These are phyloP conservation scores for Hymenoscyphus albidus DNA, from an alignment of 2,329 filamentous ascomycete species.

Conservation along the genomic window DNA sequence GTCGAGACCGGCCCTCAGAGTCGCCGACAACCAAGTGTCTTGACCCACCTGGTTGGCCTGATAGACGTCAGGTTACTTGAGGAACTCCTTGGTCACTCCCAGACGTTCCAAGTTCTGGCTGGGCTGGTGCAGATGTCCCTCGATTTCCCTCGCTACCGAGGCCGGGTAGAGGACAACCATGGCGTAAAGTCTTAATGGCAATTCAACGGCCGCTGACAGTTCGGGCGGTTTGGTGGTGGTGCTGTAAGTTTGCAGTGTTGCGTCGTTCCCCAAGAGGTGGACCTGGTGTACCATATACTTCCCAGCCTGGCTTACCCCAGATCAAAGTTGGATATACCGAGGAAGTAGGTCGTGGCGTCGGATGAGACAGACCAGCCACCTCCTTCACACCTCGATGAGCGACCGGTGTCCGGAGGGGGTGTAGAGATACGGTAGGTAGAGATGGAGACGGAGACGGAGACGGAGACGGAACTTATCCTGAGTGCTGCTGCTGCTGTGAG, in stretches of 20 bases:
- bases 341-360: slow-evolving; percentile 24
- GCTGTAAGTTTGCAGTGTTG: too few relatives aligned
- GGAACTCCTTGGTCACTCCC: slow-evolving; percentile 18
- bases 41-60: slow-evolving; percentile 7
- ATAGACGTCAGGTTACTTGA: slow-evolving; percentile 24
- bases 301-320: slow-evolving; percentile 31
- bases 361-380: slow-evolving; percentile 34
- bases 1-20: slow-evolving; percentile 9
- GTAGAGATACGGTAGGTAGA: background rate
- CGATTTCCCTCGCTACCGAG: background rate
- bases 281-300: slow-evolving; percentile 24
- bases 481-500: background rate
- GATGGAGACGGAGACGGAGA: too few relatives aligned
- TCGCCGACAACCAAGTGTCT: background rate
- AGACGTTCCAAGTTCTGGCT: slow-evolving; percentile 24
- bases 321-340: slow-evolving; percentile 24
- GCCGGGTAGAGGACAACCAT: background rate
- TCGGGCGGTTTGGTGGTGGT: slow-evolving; percentile 4
- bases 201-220: slow-evolving; percentile 14
- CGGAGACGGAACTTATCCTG: background rate
- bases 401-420: background rate
- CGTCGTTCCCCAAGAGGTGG: slow-evolving; percentile 11
- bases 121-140: background rate
- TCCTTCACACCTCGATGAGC: slow-evolving; percentile 20
- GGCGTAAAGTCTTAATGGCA: slow-evolving; percentile 3